A percentile compares a stretch with the other conserved stretches of the same genome.
These are phyloP conservation scores for Lithospermum erythrorhizon DNA, from an alignment of 257 asterid genomes.

Conservation along the genomic window DNA sequence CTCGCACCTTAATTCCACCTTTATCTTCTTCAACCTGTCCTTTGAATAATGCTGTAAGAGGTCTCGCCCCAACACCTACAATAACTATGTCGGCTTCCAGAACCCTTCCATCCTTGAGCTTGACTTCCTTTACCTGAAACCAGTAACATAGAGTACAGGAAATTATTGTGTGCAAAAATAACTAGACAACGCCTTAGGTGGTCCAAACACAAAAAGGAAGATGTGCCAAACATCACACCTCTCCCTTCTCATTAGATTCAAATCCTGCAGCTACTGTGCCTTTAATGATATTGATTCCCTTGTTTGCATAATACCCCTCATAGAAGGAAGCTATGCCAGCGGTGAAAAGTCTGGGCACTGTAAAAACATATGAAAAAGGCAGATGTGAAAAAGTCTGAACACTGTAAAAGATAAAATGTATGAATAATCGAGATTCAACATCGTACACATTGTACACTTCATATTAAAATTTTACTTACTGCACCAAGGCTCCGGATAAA, in stretches of 20 bases:
- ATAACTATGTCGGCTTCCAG: constrained; percentile 89
- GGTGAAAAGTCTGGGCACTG: constrained; percentile 97
- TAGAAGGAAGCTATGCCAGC: constrained; percentile 85
- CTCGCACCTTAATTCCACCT: constrained; percentile 83
- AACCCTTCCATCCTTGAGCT: constrained; percentile 92
- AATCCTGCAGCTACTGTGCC: constrained; percentile 94
- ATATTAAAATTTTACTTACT: constrained; percentile 33
- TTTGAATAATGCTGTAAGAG: constrained; percentile 56
- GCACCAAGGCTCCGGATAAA: constrained; percentile 92
- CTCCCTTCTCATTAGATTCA: constrained; percentile 57
- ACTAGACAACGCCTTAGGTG: constrained; percentile 1
- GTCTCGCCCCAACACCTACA: constrained; percentile 91
- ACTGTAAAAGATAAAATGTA: not conserved
- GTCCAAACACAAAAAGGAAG: constrained; percentile 1
- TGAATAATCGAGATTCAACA: not conserved
- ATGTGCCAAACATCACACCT: constrained; percentile 30
- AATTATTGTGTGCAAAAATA: constrained; percentile 2
- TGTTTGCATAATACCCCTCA: constrained; percentile 68
- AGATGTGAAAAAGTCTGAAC: not conserved
- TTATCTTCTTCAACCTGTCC: constrained; percentile 92
- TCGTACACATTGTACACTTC: too few species aligned
- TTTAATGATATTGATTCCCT: constrained; percentile 79
- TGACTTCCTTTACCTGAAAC: constrained; percentile 68
- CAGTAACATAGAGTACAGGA: constrained; percentile 1
- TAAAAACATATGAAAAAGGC: constrained; percentile 11